Evolutionary conservation across 768 basidiomycete species (phyloP), one percentile per base, ranked within the genome.

Genomic region (Lyophyllum semitale): DNA sequence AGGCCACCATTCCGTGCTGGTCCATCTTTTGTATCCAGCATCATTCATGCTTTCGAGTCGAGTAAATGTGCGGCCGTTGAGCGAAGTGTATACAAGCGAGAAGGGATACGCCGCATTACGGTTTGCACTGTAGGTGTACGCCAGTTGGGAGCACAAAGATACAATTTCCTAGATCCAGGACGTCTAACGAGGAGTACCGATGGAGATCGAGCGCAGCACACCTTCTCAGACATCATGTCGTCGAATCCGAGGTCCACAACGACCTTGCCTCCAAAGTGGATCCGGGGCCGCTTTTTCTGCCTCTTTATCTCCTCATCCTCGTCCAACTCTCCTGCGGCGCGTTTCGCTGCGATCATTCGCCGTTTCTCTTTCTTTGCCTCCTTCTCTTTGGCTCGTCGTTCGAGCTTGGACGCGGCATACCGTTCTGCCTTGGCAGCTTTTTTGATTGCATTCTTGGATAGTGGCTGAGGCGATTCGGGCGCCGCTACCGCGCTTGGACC

Each of bases 221-320:
- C 95, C 77, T 95, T 93, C 58, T 96, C 93, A 54, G 77, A 85
- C 96, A 98, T 98, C 72, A 87, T 77, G 41, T 95, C 84, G 68
- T 98, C 95, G 68, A 97, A 98, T 8, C 87, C 93, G 17, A 98
- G 78, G 73, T 99, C 97, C 18, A 98, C 70, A 30, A 93, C 83
- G 3, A 94, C 79, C 55, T 78, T 80, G 20, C 89, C 91, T 6
- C 82, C 78, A 60, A 84, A 87, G 44, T 72, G 61, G 38, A 77
- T 56, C 54, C 67, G 73, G 26, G 67, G 68, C 66, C 70, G 75
- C 76, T 76, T 82, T 60, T 66, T 72, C 60, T 63, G 70, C 59
- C 70, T 70, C 32, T 66, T 71, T 56, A 65, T 73, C 44, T 72
- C 67, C n/a, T 77, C 73, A 0, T 69, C 73, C 33, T 78, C 79